A percentile compares a stretch with the other conserved stretches of the same genome.
These are phyloP conservation scores for Extremus antarcticus DNA, from an alignment of 495 filamentous ascomycete species.

Conservation along the genomic window DNA sequence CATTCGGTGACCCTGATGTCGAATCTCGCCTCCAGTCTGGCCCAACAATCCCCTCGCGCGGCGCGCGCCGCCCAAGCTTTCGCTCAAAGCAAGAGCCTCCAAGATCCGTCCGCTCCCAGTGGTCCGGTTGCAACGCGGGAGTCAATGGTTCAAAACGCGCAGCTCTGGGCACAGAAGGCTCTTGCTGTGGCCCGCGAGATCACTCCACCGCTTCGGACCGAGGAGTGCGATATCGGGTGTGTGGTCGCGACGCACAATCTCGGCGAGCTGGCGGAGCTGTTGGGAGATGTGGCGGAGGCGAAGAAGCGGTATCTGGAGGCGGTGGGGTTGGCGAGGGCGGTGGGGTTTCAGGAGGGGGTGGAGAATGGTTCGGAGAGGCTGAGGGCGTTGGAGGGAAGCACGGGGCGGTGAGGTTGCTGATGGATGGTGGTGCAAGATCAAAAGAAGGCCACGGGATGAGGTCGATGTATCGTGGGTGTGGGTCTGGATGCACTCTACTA, in stretches of 20 bases:
- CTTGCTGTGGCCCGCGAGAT: slow-evolving; percentile 48
- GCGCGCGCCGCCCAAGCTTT: slow-evolving; percentile 11
- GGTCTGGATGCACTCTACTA: too few relatives aligned
- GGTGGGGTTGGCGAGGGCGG: slow-evolving; percentile 44
- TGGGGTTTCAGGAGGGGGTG: slow-evolving; percentile 56
- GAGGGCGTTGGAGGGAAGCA: slow-evolving; percentile 3
- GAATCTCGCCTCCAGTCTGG: slow-evolving; percentile 56
- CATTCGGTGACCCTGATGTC: slow-evolving; percentile 72
- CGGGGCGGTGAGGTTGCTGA: neutral
- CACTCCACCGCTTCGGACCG: slow-evolving; percentile 47
- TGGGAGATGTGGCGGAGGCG: slow-evolving; percentile 55
- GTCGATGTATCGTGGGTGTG: too few relatives aligned
- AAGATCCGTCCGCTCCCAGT: neutral
- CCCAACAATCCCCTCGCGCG: slow-evolving; percentile 49
- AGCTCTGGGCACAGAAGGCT: slow-evolving; percentile 67
- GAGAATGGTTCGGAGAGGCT: slow-evolving; percentile 14
- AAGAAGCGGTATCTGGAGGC: slow-evolving; percentile 53
- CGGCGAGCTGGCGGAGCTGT: slow-evolving; percentile 66
- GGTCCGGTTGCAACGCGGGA: slow-evolving; percentile 28
- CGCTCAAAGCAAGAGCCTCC: slow-evolving; percentile 7
- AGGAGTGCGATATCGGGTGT: slow-evolving; percentile 80
- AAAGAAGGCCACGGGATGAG: too few relatives aligned
- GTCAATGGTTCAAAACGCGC: slow-evolving; percentile 48
- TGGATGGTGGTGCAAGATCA: too few relatives aligned
- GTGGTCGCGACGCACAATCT: slow-evolving; percentile 77